Evolutionary conservation across 2,329 filamentous ascomycete species (phyloP).

Genomic region (Colletotrichum lupini): DNA sequence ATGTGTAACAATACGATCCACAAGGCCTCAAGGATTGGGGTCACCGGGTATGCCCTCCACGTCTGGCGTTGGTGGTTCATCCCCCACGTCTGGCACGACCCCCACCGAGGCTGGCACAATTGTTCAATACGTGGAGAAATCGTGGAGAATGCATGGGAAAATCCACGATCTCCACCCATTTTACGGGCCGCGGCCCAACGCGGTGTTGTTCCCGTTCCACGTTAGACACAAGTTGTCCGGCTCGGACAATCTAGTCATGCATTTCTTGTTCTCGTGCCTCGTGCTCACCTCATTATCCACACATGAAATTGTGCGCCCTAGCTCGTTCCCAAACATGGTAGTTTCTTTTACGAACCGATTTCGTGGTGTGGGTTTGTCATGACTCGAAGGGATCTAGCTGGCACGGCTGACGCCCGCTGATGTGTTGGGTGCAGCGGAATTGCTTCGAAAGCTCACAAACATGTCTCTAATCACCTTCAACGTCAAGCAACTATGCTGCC

Average conservation of each 20-base stretch:
- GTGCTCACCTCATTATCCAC: neutral
- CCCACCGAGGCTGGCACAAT: constrained; percentile 4
- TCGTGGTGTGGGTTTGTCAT: no score
- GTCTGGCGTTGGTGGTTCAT: neutral
- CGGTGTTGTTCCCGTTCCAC: constrained; percentile 13
- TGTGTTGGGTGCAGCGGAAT: no score
- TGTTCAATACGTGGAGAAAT: no score
- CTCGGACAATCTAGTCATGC: neutral
- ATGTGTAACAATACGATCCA: constrained; percentile 4
- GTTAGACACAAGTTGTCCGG: neutral
- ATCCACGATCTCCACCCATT: neutral
- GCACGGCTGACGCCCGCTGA: no score
- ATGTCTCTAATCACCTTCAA: no score
- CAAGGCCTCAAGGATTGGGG: neutral
- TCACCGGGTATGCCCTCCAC: neutral
- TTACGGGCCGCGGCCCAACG: neutral
- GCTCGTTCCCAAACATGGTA: neutral
- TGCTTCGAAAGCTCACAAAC: no score
- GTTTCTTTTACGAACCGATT: no score
- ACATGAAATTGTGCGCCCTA: neutral
- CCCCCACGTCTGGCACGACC: constrained; percentile 12
- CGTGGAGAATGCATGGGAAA: neutral
- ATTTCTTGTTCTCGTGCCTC: neutral
- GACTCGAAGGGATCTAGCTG: no score
- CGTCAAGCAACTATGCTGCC: no score